Percentiles rank a stretch among this genome's conserved stretches.
These are phyloP conservation scores for Apiospora aurea DNA, from an alignment of 2,329 filamentous ascomycete genomes.

Conservation along the genomic window DNA sequence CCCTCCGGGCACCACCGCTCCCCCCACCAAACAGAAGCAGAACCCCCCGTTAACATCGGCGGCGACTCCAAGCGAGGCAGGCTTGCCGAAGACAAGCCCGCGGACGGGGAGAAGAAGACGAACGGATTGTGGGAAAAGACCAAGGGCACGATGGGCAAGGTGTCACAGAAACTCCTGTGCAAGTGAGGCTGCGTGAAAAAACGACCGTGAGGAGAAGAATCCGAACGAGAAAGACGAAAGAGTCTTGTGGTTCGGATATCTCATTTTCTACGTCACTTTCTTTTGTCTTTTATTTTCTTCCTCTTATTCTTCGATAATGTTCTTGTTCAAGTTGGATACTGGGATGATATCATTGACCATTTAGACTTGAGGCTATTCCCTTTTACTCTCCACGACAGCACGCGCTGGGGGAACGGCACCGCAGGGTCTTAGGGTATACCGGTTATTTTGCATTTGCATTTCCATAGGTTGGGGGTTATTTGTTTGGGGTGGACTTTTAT, in stretches of 20 bases:
- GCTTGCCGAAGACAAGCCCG: conserved; percentile 28
- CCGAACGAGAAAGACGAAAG: not conserved
- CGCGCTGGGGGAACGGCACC: conserved; percentile 1
- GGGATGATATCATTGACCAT: conserved; percentile 13
- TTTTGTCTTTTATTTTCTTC: not conserved
- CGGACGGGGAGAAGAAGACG: conserved; percentile 32
- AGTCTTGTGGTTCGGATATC: not conserved
- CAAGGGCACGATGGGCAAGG: not conserved
- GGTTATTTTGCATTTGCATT: conserved; percentile 1
- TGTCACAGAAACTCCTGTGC: conserved; percentile 2
- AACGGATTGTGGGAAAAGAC: conserved; percentile 23
- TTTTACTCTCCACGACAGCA: conserved; percentile 7
- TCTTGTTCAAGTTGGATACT: not conserved
- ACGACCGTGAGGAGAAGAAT: not conserved
- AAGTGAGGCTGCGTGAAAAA: not conserved
- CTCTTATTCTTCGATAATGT: not conserved
- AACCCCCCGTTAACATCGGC: too few species aligned
- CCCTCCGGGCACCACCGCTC: not conserved
- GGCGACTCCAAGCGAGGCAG: not conserved
- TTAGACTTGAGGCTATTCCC: conserved; percentile 16
- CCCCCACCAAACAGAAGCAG: not conserved
- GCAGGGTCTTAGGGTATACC: not conserved
- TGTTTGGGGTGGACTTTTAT: not conserved
- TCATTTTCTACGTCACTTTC: not conserved
- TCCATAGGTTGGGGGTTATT: not conserved